These are phyloP conservation scores for Ogataea angusta DNA, from an alignment of 805 yeast species.

Conservation along the genomic window DNA sequence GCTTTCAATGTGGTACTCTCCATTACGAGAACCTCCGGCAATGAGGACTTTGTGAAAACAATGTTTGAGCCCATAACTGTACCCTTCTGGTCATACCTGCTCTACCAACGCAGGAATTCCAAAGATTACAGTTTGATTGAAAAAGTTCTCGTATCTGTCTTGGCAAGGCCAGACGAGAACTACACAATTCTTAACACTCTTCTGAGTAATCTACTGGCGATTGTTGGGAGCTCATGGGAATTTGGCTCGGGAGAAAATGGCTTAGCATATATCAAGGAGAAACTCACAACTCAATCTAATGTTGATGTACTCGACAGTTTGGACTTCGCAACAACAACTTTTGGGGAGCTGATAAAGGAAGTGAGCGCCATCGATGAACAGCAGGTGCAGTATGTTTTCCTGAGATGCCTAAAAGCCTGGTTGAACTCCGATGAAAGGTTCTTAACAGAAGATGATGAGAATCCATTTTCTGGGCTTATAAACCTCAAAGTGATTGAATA, in stretches of 20 bases:
- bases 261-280: conserved; percentile 26
- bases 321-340: conserved; percentile 39
- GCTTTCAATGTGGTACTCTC: conserved; percentile 64
- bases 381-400: conserved; percentile 45
- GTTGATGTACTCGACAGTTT: conserved; percentile 38
- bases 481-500: conserved; percentile 65
- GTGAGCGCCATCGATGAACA: conserved; percentile 49
- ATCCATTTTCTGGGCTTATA: conserved; percentile 53
- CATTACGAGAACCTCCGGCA: conserved; percentile 43
- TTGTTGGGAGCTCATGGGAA: conserved; percentile 37
- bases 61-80: conserved; percentile 30
- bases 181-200: conserved; percentile 13
- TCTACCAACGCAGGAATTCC: conserved; percentile 32
- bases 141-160: conserved; percentile 36
- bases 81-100: conserved; percentile 44
- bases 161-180: conserved; percentile 18
- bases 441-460: conserved; percentile 31
- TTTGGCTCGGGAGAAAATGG: conserved; percentile 42
- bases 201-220: conserved; percentile 20
- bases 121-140: conserved; percentile 36
- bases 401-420: conserved; percentile 59
- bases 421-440: conserved; percentile 29
- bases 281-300: conserved; percentile 7
- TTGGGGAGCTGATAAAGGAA: conserved; percentile 14
- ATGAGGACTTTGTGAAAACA: conserved; percentile 33